Percentiles rank a stretch among this genome's conserved stretches.
These are phyloP conservation scores for Periconia sp. DNA, from an alignment of 2,329 filamentous ascomycete species.

Conservation along the genomic window DNA sequence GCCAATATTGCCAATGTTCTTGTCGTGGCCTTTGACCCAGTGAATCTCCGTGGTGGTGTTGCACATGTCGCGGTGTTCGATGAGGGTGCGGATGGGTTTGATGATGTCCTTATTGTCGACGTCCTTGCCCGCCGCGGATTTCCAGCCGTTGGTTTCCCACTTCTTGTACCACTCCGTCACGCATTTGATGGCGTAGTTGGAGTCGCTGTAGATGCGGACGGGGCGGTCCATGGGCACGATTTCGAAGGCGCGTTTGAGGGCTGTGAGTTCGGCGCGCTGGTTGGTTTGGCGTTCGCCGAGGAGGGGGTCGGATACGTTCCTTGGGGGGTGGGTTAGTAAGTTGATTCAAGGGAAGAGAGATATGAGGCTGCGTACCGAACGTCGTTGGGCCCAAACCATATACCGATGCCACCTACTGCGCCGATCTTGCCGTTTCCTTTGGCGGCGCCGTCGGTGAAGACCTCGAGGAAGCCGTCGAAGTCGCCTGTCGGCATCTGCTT, in stretches of 20 bases:
- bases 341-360: background rate
- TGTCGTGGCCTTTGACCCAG: conserved; percentile 88
- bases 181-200: conserved; percentile 87
- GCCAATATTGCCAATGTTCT: conserved; percentile 72
- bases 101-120: conserved; percentile 90
- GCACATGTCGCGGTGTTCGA: conserved; percentile 64
- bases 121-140: conserved; percentile 65
- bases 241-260: conserved; percentile 80
- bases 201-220: conserved; percentile 83
- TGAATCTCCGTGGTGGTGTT: conserved; percentile 67
- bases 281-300: conserved; percentile 79
- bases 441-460: conserved; percentile 66
- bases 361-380: conserved; percentile 47
- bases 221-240: conserved; percentile 67
- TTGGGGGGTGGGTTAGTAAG: conserved; percentile 26
- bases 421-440: conserved; percentile 58
- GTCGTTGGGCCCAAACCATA: conserved; percentile 65
- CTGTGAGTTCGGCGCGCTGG: conserved; percentile 91
- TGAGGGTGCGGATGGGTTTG: conserved; percentile 67
- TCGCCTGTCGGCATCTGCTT: conserved; percentile 50
- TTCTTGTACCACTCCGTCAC: conserved; percentile 78
- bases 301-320: conserved; percentile 76
- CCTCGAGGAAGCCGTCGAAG: conserved; percentile 54
- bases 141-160: conserved; percentile 80
- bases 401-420: conserved; percentile 63